Base-by-base conservation (phyloP, 2,329 filamentous ascomycete genomes). In the Thielaviopsis musarum region DNA sequence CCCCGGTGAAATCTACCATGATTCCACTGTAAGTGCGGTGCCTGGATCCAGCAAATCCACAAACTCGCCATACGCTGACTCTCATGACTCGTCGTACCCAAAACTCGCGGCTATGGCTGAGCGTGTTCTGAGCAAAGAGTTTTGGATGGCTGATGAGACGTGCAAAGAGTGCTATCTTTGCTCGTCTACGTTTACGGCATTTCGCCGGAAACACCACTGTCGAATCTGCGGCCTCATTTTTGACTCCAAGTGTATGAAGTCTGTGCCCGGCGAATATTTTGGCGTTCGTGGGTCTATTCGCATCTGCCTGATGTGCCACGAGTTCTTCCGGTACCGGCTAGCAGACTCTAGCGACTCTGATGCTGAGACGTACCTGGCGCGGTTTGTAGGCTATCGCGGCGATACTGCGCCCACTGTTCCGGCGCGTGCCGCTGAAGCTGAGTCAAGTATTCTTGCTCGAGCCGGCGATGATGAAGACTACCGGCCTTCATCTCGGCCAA, bases 81-180 rank as follows among this genome's bases (percentile, higher is more conserved):
- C 76, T 5, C 77, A 78, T 1, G 81, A 81, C 61, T 74, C 75
- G 55, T 80, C 84, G 61, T 83, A 75, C 65, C 77, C 80, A 9
- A 77, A 80, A 59, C 72, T 85, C 6, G 81, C 82, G 56, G 84
- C 87, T 65, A 85, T 95, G 76, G 83, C 86, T 63, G 87, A 88
- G 66, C 90, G 91, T 67, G 84, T 98, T 7, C 74, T 97, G 53
- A 95, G 88, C 69, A 93, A 91, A 67, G 91, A 97, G 65, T 97
- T 95, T 66, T 97, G 91, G 93, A 98, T 98, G 93, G 88, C 90
- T 62, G 93, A 98, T 68, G 93, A 97, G 67, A 96, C 94, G 63
- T 94, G 91, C 62, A 97, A 95, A 69, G 91, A 96, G 66, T 98
- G 93, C 67, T 98, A 96, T 69, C 81, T 88, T 52, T 98, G 93